These are phyloP conservation scores for Skeletonema potamos DNA, from an alignment of 108 stramenopile species.

Conservation along the genomic window DNA sequence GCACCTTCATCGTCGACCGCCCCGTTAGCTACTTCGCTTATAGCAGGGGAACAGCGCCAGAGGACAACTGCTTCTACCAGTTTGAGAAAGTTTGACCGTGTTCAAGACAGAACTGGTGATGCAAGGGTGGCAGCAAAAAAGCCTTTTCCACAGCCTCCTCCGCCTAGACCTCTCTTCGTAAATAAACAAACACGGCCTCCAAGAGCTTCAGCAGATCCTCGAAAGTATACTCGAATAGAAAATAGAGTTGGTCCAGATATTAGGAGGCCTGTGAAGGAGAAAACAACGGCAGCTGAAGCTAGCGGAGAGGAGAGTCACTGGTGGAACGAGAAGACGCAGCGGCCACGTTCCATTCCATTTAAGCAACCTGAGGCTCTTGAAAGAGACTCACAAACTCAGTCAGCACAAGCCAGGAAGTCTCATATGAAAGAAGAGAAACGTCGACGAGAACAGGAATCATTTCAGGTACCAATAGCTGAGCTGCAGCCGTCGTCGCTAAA, in stretches of 20 bases:
- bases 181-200: neutral
- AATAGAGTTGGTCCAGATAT: neutral
- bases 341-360: neutral
- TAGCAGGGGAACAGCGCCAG: neutral
- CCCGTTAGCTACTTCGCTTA: neutral
- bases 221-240: neutral
- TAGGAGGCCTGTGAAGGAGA: neutral
- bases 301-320: constrained; percentile 3
- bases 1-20: neutral
- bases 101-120: neutral
- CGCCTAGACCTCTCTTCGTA: neutral
- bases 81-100: neutral
- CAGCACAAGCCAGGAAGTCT: constrained; percentile 1
- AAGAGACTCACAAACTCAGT: constrained; percentile 1
- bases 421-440: neutral
- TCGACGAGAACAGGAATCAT: neutral
- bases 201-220: neutral
- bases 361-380: neutral
- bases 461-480: neutral
- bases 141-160: neutral
- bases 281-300: neutral
- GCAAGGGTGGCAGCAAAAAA: neutral
- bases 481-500: neutral
- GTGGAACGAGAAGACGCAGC: constrained; percentile 15
- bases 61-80: neutral